Percentiles rank a stretch among this genome's conserved stretches.
Conservation (phyloP, 345 rosid genomes). For the Eucalyptus regnans region DNA sequence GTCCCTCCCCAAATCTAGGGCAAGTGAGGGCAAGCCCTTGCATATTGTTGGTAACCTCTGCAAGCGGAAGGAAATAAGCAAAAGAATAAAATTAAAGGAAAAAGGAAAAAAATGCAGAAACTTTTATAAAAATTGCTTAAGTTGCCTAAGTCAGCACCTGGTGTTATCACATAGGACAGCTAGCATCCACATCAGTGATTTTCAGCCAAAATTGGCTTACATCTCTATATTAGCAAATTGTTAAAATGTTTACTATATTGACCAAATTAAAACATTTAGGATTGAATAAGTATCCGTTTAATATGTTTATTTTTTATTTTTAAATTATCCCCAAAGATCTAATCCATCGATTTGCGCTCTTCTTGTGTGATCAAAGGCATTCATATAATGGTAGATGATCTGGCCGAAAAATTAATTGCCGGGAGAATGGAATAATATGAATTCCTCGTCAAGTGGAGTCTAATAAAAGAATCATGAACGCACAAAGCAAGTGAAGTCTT, state of each 20-base stretch:
- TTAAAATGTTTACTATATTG: background rate
- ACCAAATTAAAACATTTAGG: background rate
- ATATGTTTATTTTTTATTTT: no score
- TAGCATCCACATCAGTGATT: fast-evolving
- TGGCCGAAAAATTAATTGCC: background rate
- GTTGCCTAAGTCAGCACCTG: background rate
- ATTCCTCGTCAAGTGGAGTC: background rate
- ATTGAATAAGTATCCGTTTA: no score
- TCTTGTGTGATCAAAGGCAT: background rate
- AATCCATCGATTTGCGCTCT: background rate
- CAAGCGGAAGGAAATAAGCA: background rate
- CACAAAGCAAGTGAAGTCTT: background rate
- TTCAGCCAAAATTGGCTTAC: background rate
- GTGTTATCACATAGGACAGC: fast-evolving
- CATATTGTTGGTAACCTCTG: background rate
- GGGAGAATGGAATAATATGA: background rate
- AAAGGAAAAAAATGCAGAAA: no score
- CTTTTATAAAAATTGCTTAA: background rate
- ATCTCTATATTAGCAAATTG: no score
- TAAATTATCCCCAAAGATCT: background rate
- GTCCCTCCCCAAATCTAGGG: background rate
- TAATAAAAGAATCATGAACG: background rate
- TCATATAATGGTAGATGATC: background rate
- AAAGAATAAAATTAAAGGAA: background rate
- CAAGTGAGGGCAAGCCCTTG: background rate